Percentiles rank a stretch among this genome's conserved stretches.
Conservation (phyloP, 2,329 filamentous ascomycete genomes). For the Arachnomyces sp. region DNA sequence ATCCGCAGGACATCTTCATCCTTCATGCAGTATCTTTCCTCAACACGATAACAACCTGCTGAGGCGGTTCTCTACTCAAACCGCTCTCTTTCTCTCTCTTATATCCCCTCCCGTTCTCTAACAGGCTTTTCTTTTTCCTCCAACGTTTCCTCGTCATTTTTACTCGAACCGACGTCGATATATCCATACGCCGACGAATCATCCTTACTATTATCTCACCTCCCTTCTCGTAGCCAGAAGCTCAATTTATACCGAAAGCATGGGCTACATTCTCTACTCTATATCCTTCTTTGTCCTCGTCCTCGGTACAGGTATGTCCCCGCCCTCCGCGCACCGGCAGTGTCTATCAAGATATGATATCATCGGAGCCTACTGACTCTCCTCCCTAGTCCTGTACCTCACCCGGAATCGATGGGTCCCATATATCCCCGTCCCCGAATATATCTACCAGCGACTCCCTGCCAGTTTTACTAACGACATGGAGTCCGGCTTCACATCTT, state of each 20-base stretch:
- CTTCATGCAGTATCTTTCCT: too few relatives aligned
- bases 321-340: neutral
- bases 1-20: too few relatives aligned
- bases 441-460: slow-evolving; percentile 71
- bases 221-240: neutral
- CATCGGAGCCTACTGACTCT: slow-evolving; percentile 10
- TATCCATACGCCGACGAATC: too few relatives aligned
- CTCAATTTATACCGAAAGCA: slow-evolving; percentile 37
- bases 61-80: too few relatives aligned
- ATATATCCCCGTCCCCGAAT: slow-evolving; percentile 56
- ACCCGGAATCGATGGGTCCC: slow-evolving; percentile 72
- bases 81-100: too few relatives aligned
- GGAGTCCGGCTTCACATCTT: slow-evolving; percentile 76
- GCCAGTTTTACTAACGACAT: slow-evolving; percentile 74
- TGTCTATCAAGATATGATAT: too few relatives aligned
- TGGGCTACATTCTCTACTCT: slow-evolving; percentile 76
- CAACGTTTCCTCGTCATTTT: neutral
- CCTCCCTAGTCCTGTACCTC: slow-evolving; percentile 60
- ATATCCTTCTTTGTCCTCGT: slow-evolving; percentile 65
- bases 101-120: neutral
- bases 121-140: neutral
- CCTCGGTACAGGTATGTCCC: slow-evolving; percentile 57
- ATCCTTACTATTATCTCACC: slow-evolving; percentile 2
- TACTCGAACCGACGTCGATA: too few relatives aligned
- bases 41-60: too few relatives aligned